These are phyloP conservation scores for Cutaneotrichosporon daszewskae DNA, from an alignment of 1,284 basidiomycete genomes.

Conservation along the genomic window DNA sequence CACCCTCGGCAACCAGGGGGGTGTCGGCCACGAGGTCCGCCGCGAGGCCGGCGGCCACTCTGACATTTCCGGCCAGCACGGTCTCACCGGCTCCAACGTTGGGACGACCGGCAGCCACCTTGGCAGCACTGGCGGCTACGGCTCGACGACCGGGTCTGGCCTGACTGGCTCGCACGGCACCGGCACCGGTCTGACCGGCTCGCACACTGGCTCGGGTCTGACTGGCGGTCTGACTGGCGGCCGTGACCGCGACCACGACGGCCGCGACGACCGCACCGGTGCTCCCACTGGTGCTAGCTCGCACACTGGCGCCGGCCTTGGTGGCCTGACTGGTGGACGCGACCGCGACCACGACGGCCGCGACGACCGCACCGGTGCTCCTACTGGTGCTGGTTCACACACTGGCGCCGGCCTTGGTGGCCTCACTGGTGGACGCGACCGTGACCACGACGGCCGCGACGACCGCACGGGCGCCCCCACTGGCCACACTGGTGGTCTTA, in stretches of 20 bases:
- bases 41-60: too few relatives aligned
- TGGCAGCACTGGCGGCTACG: too few relatives aligned
- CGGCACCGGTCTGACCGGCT: neutral
- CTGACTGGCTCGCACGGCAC: neutral
- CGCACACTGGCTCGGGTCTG: neutral
- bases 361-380: neutral
- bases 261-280: neutral
- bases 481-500: too few relatives aligned
- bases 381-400: neutral
- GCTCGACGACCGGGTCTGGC: neutral
- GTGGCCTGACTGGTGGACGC: neutral
- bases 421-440: too few relatives aligned
- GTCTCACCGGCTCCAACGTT: too few relatives aligned
- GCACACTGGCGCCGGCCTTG: neutral
- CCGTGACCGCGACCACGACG: neutral
- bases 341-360: neutral
- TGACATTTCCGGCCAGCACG: too few relatives aligned
- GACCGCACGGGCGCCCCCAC: neutral
- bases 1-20: too few relatives aligned
- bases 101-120: too few relatives aligned
- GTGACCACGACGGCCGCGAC: neutral
- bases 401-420: neutral
- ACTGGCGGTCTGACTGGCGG: neutral
- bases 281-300: neutral
- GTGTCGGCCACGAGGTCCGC: too few relatives aligned